Percentiles rank a stretch among this genome's conserved stretches.
These are phyloP conservation scores for Strigomonas galati DNA, from an alignment of 208 protist genomes.

Conservation along the genomic window DNA sequence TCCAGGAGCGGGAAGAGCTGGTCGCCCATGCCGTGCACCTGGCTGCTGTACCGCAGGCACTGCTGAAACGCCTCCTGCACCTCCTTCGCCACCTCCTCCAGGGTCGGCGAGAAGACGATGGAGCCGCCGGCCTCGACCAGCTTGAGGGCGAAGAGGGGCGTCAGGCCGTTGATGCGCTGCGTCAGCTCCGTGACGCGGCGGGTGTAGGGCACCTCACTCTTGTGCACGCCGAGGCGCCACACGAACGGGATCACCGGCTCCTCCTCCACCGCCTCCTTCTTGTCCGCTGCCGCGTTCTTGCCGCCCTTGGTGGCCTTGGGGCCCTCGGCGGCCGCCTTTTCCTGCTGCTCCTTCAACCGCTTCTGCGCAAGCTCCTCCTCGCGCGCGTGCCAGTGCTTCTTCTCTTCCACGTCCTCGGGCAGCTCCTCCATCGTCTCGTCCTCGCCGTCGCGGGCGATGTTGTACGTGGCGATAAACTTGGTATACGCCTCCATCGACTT, in stretches of 20 bases:
- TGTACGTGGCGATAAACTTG: constrained; percentile 65
- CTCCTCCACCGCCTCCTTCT: constrained; percentile 14
- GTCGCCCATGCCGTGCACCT: constrained; percentile 83
- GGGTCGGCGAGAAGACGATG: constrained; percentile 62
- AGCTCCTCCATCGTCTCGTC: constrained; percentile 49
- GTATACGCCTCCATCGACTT: constrained; percentile 77
- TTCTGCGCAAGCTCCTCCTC: constrained; percentile 23
- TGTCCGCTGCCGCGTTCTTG: constrained; percentile 6
- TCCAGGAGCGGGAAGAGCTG: constrained; percentile 90
- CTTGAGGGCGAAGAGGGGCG: constrained; percentile 82
- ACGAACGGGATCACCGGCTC: constrained; percentile 35
- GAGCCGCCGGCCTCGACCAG: constrained; percentile 45
- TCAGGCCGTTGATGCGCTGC: constrained; percentile 55
- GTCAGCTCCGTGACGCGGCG: constrained; percentile 76
- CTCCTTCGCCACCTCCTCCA: constrained; percentile 58
- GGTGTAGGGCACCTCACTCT: constrained; percentile 49
- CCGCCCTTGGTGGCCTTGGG: constrained; percentile 9
- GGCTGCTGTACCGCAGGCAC: constrained; percentile 76
- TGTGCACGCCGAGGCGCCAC: constrained; percentile 55
- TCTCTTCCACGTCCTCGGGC: constrained; percentile 63
- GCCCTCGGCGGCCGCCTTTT: constrained; percentile 20
- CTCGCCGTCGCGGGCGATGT: constrained; percentile 25
- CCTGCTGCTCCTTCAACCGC: constrained; percentile 9
- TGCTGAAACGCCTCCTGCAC: constrained; percentile 66
- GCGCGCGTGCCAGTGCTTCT: constrained; percentile 54